Percentiles rank a stretch among this genome's conserved stretches.
phyloP scores from a whole-genome alignment of 805 yeast species.

The Suhomyces faveliae region DNA sequence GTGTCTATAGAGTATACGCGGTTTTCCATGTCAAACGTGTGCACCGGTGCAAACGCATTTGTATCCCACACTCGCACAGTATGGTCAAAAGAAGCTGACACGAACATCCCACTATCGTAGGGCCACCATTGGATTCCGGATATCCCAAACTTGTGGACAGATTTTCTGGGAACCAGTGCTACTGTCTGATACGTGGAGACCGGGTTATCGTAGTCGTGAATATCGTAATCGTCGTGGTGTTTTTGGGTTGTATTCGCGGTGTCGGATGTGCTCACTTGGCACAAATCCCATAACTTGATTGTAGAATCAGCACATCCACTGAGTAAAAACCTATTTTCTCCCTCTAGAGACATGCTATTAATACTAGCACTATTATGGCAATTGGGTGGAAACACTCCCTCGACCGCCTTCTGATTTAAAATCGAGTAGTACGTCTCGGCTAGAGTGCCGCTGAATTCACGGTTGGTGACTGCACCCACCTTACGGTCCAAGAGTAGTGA shows the following conservation, averaged over 20 bases:
- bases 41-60: constrained; percentile 59
- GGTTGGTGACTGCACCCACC: constrained; percentile 27
- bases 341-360: constrained; percentile 60
- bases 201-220: constrained; percentile 34
- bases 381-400: constrained; percentile 37
- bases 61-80: constrained; percentile 83
- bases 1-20: constrained; percentile 69
- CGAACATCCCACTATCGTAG: constrained; percentile 78
- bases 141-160: constrained; percentile 67
- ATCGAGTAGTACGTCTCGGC: constrained; percentile 37
- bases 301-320: constrained; percentile 76
- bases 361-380: constrained; percentile 53
- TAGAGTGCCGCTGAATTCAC: constrained; percentile 34
- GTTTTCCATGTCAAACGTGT: constrained; percentile 58
- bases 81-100: constrained; percentile 77
- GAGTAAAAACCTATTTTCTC: constrained; percentile 47
- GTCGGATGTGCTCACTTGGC: neutral
- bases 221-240: constrained; percentile 16
- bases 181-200: constrained; percentile 22
- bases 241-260: constrained; percentile 13
- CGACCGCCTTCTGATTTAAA: constrained; percentile 22
- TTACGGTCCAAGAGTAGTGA: constrained; percentile 35
- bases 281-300: constrained; percentile 64
- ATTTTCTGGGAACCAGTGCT: constrained; percentile 37
- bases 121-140: constrained; percentile 88